phyloP scores from a whole-genome alignment of 1,284 basidiomycete genomes.

The Leccinum griseonigrum region DNA sequence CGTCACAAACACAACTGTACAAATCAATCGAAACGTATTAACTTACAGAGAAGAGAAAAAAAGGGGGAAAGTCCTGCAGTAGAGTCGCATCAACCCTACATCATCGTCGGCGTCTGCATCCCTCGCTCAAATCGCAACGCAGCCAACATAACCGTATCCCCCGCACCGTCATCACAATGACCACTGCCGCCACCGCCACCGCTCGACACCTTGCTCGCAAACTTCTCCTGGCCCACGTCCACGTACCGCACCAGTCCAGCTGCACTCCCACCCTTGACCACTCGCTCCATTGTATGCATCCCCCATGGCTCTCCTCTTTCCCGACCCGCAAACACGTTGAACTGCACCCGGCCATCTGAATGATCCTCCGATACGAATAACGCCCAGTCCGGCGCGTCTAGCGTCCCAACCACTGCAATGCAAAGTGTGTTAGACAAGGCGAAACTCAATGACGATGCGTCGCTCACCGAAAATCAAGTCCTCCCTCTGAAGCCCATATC shows the following conservation, averaged over 20 bases:
- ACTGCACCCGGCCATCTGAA: constrained; percentile 59
- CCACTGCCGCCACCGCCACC: not conserved
- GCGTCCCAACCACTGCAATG: constrained; percentile 61
- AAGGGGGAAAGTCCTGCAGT: not conserved
- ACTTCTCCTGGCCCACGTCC: constrained; percentile 37
- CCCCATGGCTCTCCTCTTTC: constrained; percentile 60
- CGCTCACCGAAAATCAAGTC: constrained; percentile 66
- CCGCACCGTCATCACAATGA: constrained; percentile 8
- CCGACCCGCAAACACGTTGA: constrained; percentile 60
- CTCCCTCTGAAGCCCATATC: constrained; percentile 61
- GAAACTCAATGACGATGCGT: not conserved
- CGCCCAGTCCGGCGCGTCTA: constrained; percentile 66
- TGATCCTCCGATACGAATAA: constrained; percentile 69
- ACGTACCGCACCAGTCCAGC: constrained; percentile 41
- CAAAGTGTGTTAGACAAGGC: not conserved
- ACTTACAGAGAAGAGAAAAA: not conserved
- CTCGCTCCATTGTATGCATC: constrained; percentile 57
- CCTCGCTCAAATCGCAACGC: constrained; percentile 22
- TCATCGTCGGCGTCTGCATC: not conserved
- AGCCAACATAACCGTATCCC: constrained; percentile 26
- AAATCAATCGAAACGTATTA: too few species aligned
- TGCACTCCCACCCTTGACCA: constrained; percentile 34
- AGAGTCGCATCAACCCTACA: not conserved
- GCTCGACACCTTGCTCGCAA: constrained; percentile 53
- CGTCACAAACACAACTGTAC: too few species aligned